phyloP scores from a whole-genome alignment of 2,329 filamentous ascomycete species.

The Ophiostoma fasciatum region DNA sequence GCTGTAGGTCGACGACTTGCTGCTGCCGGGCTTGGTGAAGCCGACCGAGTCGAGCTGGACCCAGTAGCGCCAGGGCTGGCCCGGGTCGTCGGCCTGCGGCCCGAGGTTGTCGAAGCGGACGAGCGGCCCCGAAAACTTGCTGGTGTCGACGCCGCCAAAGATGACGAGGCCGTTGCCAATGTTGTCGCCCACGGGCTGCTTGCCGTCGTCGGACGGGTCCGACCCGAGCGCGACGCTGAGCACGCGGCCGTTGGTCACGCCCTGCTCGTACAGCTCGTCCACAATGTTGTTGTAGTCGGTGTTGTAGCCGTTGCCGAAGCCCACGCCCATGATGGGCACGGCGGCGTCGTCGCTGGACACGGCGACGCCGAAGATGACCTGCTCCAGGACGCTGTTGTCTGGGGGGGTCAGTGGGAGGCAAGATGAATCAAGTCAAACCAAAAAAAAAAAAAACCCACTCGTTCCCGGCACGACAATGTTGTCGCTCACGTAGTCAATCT shows the following conservation, averaged over 20 bases:
- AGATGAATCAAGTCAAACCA: neutral
- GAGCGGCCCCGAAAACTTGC: constrained; percentile 26
- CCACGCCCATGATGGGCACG: constrained; percentile 52
- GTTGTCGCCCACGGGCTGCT: constrained; percentile 5
- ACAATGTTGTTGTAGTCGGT: constrained; percentile 30
- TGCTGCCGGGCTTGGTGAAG: constrained; percentile 18
- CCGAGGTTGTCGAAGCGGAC: constrained; percentile 16
- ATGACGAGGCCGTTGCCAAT: constrained; percentile 18
- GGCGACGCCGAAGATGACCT: constrained; percentile 46
- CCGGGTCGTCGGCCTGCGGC: constrained; percentile 14
- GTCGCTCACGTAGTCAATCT: constrained; percentile 27
- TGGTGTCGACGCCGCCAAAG: constrained; percentile 32
- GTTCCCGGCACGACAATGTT: constrained; percentile 17
- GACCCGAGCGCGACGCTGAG: constrained; percentile 21
- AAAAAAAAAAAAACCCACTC: constrained; percentile 6
- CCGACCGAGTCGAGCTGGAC: constrained; percentile 24
- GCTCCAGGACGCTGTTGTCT: constrained; percentile 22
- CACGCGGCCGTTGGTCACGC: constrained; percentile 26
- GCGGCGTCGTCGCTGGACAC: constrained; percentile 27
- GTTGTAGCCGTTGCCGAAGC: constrained; percentile 33
- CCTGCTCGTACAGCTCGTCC: constrained; percentile 29
- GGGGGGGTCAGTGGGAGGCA: constrained; percentile 10
- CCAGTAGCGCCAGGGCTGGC: constrained; percentile 22
- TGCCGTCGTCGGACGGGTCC: constrained; percentile 8
- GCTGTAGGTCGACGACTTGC: constrained; percentile 9